These are phyloP conservation scores for Dioszegia hungarica DNA, from an alignment of 768 basidiomycete species.

Conservation along the genomic window DNA sequence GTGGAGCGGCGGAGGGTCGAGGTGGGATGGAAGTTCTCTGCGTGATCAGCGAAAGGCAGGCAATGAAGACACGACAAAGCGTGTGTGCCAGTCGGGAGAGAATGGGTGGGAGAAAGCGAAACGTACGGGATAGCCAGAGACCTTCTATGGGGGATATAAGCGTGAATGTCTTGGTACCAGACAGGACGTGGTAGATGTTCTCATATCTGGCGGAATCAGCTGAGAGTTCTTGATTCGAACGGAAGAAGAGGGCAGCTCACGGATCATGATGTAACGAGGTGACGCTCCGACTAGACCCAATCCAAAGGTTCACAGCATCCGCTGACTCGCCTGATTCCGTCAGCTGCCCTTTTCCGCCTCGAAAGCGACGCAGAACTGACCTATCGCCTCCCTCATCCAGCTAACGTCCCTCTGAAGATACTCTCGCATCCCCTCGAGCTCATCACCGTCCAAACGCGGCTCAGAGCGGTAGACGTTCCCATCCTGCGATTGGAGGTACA, in stretches of 20 bases:
- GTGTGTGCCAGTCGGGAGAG: too few relatives aligned
- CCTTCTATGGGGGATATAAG: conserved; percentile 85
- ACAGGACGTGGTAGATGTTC: conserved; percentile 83
- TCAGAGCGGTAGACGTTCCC: conserved; percentile 64
- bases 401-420: conserved; percentile 65
- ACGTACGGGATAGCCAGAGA: conserved; percentile 70
- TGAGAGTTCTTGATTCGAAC: background rate
- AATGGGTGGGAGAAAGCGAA: background rate
- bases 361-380: conserved; percentile 52
- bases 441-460: conserved; percentile 39
- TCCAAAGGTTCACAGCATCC: conserved; percentile 92
- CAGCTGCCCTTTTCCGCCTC: background rate
- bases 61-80: too few relatives aligned
- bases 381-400: conserved; percentile 74
- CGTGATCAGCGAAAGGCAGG: background rate
- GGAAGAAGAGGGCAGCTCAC: conserved; percentile 9
- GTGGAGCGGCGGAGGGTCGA: conserved; percentile 18
- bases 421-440: conserved; percentile 60
- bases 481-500: conserved; percentile 86
- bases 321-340: conserved; percentile 57
- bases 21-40: conserved; percentile 28
- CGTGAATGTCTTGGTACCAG: conserved; percentile 79
- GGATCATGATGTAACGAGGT: conserved; percentile 77
- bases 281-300: conserved; percentile 68
- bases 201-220: conserved; percentile 64